phyloP scores from a whole-genome alignment of 805 yeast genomes.

The Metschnikowia colocasiae region DNA sequence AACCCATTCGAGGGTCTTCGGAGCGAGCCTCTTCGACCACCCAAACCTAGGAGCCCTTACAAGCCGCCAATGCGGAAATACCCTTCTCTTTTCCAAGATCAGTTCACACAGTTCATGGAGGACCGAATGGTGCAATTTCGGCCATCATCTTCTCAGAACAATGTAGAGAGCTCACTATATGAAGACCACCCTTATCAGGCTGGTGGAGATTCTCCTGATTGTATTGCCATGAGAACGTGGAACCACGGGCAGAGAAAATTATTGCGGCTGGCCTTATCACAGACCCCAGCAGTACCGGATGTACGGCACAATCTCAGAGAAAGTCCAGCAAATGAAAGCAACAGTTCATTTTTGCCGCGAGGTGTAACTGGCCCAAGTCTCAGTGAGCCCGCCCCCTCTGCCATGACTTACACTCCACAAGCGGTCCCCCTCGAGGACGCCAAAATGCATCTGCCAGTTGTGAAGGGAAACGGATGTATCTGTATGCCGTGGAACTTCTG shows the following conservation, averaged over 20 bases:
- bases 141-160: constrained; percentile 17
- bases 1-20: constrained; percentile 14
- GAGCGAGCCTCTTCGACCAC: constrained; percentile 15
- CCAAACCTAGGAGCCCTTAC: constrained; percentile 11
- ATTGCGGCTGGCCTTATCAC: background rate
- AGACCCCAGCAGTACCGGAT: background rate
- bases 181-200: constrained; percentile 17
- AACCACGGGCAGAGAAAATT: background rate
- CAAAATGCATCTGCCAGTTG: constrained; percentile 3
- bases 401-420: constrained; percentile 14
- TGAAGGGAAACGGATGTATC: background rate
- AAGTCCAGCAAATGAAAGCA: constrained; percentile 11
- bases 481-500: constrained; percentile 1
- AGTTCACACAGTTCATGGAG: constrained; percentile 16
- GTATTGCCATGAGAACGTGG: constrained; percentile 1
- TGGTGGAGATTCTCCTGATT: constrained; percentile 1
- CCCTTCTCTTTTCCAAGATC: constrained; percentile 15
- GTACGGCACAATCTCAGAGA: constrained; percentile 3
- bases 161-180: constrained; percentile 13
- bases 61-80: constrained; percentile 3
- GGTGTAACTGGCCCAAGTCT: constrained; percentile 7
- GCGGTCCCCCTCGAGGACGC: constrained; percentile 12
- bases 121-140: constrained; percentile 17
- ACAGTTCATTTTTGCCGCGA: constrained; percentile 14
- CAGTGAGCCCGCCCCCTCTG: constrained; percentile 4